Base-by-base conservation (phyloP, 1,139 yeast genomes). In the Taphrina sp. region DNA sequence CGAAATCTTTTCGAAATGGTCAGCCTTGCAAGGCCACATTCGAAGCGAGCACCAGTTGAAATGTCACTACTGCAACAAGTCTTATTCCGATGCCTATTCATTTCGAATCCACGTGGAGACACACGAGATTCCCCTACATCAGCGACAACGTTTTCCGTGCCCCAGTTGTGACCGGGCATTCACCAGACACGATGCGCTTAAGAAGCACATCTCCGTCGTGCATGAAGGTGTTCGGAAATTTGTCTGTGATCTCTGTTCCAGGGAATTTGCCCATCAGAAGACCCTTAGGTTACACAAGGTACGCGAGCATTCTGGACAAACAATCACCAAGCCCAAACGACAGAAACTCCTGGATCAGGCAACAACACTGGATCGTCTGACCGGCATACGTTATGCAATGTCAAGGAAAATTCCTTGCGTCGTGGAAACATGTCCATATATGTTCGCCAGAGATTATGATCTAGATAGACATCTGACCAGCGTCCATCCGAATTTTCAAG, bases 21-120 rank as follows among this genome's bases (percentile, higher is more conserved):
- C 88, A 1, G 84, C 83, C 0, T 72, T 88, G 38, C 92, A 83
- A 64, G 68, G 76, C 7, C 97, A 90, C 68, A 73, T 80, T 52
- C 84, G 82, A 62, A 76, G 79, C 0, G 83, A 77, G 33, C 96
- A 89, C 69, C 90, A 92, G 8, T 80, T 81, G 65, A 64, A 74
- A 49, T 88, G 45, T 26, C 63, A 71, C 1, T 64, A 79, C 1
- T 89, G 96, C 72, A 82, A 81, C 12, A 83, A 81, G 65, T 80
- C 78, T 3, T 85, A 92, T 72, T 83, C 85, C 10, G 95, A 95
- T 17, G 79, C 77, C 39, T 74, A 75, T 37, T 94, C 90, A 60
- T 70, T 87, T 55, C 72, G 75, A 26, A 79, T 84, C 71, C 96
- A 89, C 66, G 81, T 84, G 86, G 69, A 75, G 45, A 80, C 85